These are phyloP conservation scores for Wickerhamomyces sp. DNA, from an alignment of 1,139 yeast genomes.

Conservation along the genomic window DNA sequence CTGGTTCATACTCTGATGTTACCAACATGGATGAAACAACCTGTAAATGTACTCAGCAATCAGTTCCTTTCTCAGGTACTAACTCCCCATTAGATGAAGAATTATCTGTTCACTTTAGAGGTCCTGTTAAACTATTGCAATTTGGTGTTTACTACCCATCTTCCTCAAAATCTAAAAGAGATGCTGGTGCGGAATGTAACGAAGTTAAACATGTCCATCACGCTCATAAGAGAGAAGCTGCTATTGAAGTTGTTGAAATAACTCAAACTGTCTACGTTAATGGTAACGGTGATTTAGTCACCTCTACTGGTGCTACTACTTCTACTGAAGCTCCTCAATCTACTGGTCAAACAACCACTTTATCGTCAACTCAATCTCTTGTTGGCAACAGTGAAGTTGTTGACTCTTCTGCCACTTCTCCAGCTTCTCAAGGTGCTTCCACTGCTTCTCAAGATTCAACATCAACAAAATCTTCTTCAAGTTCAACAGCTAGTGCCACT, in stretches of 20 bases:
- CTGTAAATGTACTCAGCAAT: conserved; percentile 54
- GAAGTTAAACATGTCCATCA: conserved; percentile 52
- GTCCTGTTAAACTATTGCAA: conserved; percentile 75
- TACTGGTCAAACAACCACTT: conserved; percentile 17
- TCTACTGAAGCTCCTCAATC: conserved; percentile 23
- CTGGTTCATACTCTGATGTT: conserved; percentile 75
- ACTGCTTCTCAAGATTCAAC: conserved; percentile 19
- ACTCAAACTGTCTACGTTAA: conserved; percentile 72
- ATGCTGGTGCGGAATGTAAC: conserved; percentile 28
- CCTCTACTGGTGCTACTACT: conserved; percentile 22
- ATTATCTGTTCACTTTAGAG: conserved; percentile 89
- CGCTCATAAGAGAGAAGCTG: conserved; percentile 56
- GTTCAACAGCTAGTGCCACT: conserved; percentile 29
- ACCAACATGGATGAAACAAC: conserved; percentile 62
- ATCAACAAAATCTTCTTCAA: conserved; percentile 25
- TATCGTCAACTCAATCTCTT: conserved; percentile 12
- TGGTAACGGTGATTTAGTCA: conserved; percentile 47
- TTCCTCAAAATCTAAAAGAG: conserved; percentile 33
- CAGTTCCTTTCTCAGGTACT: conserved; percentile 61
- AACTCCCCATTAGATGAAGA: conserved; percentile 86
- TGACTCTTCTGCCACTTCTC: conserved; percentile 8
- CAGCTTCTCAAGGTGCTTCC: conserved; percentile 4
- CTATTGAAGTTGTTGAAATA: conserved; percentile 60
- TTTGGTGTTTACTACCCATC: conserved; percentile 70
- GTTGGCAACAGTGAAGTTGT: neutral